Evolutionary conservation across 495 filamentous ascomycete genomes (phyloP).

Genomic region (Aspergillus incahuasiensis): DNA sequence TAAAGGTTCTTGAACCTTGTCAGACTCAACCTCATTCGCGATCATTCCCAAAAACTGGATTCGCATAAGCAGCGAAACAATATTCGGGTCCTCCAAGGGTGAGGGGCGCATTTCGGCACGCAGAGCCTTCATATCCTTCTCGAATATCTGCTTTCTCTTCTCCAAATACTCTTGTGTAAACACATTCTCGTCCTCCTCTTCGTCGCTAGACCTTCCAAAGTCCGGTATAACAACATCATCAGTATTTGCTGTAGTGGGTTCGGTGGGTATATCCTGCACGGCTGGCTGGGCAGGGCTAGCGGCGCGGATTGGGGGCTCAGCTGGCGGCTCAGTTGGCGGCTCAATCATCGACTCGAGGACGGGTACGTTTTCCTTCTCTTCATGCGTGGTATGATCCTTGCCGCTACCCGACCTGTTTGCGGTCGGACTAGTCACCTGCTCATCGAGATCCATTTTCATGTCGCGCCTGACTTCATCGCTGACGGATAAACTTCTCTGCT

Average conservation of each 20-base stretch:
- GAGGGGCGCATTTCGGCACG: slow-evolving; percentile 42
- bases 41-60: slow-evolving; percentile 44
- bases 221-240: slow-evolving; percentile 26
- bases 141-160: slow-evolving; percentile 44
- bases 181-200: slow-evolving; percentile 45
- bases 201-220: slow-evolving; percentile 35
- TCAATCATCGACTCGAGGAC: not conserved
- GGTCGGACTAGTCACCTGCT: slow-evolving; percentile 9
- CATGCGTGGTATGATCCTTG: not conserved
- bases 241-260: slow-evolving; percentile 1
- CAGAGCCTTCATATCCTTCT: slow-evolving; percentile 42
- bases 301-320: not conserved
- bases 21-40: slow-evolving; percentile 23
- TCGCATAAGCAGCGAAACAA: slow-evolving; percentile 40
- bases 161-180: slow-evolving; percentile 49
- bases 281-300: not conserved
- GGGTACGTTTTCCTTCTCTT: slow-evolving; percentile 1
- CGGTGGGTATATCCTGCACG: not conserved
- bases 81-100: slow-evolving; percentile 41
- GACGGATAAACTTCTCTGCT: slow-evolving; percentile 27
- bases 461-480: slow-evolving; percentile 20
- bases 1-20: slow-evolving; percentile 19
- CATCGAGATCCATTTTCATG: slow-evolving; percentile 6
- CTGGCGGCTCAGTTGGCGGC: not conserved
- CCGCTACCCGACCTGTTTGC: slow-evolving; percentile 11